Conservation (phyloP, 139 green algal genomes). For the Micromonas commoda region DNA sequence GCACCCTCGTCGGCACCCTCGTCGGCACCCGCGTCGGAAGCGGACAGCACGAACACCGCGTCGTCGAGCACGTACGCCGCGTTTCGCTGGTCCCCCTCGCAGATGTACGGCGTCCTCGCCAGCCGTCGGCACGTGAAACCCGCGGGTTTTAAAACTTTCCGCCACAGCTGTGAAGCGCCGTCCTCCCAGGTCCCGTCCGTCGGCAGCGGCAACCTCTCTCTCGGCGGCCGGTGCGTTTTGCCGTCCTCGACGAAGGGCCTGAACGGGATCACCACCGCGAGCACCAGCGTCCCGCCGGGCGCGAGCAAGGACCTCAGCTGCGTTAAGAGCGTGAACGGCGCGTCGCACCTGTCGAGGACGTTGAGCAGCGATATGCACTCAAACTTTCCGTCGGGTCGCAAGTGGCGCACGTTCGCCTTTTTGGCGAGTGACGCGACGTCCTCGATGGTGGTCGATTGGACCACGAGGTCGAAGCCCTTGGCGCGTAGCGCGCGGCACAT, state of each 20-base stretch:
- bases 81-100: not conserved
- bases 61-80: slow-evolving; percentile 20
- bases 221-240: not conserved
- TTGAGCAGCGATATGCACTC: slow-evolving; percentile 27
- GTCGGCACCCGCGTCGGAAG: not conserved
- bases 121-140: not conserved
- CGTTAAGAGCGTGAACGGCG: slow-evolving; percentile 2
- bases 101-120: slow-evolving; percentile 3
- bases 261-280: slow-evolving; percentile 33
- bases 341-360: slow-evolving; percentile 25
- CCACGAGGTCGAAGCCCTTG: not conserved
- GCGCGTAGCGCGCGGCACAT: not conserved
- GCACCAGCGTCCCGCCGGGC: not conserved
- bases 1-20: not conserved
- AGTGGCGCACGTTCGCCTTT: too few species aligned
- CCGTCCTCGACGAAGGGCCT: slow-evolving; percentile 29
- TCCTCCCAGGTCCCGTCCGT: slow-evolving; percentile 13
- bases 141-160: not conserved
- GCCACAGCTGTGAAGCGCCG: not conserved
- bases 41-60: slow-evolving; percentile 14
- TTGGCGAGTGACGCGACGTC: not conserved
- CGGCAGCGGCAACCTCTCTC: not conserved
- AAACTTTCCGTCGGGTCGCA: not conserved
- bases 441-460: not conserved
- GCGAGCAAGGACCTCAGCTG: not conserved